Conservation (phyloP, 2,329 filamentous ascomycete species). For the Scedosporium dehoogii region DNA sequence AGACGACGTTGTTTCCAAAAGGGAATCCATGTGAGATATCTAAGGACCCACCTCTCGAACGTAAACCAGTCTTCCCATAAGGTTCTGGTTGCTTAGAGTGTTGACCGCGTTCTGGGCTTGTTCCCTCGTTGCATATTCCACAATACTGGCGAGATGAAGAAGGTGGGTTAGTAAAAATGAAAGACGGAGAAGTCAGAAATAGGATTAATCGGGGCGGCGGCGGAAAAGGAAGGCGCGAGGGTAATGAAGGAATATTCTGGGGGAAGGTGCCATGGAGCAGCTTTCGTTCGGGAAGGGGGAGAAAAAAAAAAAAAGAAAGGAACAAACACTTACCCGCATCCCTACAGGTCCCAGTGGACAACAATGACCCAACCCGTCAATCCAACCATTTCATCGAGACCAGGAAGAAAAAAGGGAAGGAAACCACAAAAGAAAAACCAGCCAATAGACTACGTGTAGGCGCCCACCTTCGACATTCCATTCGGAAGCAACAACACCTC, state of each 20-base stretch:
- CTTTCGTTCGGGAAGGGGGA: background rate
- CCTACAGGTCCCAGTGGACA: conserved; percentile 89
- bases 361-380: conserved; percentile 88
- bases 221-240: background rate
- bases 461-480: conserved; percentile 99
- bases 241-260: background rate
- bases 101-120: conserved; percentile 96
- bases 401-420: conserved; percentile 49
- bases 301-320: background rate
- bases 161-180: background rate
- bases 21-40: background rate
- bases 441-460: conserved; percentile 68
- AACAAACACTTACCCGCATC: conserved; percentile 80
- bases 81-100: conserved; percentile 96
- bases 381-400: conserved; percentile 83
- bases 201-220: background rate
- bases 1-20: background rate
- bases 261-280: background rate
- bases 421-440: conserved; percentile 67
- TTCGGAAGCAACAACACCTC: conserved; percentile 99
- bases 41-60: conserved; percentile 72
- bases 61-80: conserved; percentile 97
- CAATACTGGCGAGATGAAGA: conserved; percentile 57
- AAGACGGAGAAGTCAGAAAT: background rate
- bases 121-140: conserved; percentile 99